Conservation (phyloP, 2,329 filamentous ascomycete species). For the Neurospora crassa region DNA sequence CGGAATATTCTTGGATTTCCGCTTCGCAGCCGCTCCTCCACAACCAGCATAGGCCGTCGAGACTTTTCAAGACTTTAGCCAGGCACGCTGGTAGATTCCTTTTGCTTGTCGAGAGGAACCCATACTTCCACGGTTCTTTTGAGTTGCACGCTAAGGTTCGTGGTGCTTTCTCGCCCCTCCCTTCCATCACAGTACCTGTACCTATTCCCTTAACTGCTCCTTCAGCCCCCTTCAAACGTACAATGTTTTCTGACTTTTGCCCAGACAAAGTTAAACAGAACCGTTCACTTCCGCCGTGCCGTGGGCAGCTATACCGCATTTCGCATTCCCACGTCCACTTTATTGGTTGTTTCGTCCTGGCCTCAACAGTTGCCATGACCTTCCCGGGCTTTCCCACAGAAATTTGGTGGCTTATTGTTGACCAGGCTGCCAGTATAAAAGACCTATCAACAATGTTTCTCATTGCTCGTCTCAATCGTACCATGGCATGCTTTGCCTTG, state of each 20-base stretch:
- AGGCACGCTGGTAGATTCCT: not conserved
- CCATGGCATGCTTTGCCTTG: slow-evolving; percentile 49
- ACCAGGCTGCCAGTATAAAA: slow-evolving; percentile 43
- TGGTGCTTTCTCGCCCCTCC: not conserved
- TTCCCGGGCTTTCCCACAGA: slow-evolving; percentile 39
- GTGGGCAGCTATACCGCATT: not conserved
- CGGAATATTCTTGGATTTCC: too few species aligned
- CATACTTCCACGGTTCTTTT: not conserved
- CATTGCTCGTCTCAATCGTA: slow-evolving; percentile 44
- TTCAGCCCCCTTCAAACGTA: not conserved
- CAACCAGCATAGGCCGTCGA: not conserved
- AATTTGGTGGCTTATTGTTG: slow-evolving; percentile 50
- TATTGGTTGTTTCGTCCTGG: not conserved
- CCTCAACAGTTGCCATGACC: slow-evolving; percentile 1
- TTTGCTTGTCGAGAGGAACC: not conserved
- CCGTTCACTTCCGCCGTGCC: not conserved
- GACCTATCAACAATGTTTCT: slow-evolving; percentile 54
- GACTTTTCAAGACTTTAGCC: not conserved
- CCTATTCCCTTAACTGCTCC: not conserved
- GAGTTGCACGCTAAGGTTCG: not conserved
- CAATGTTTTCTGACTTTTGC: not conserved
- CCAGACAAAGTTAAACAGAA: not conserved
- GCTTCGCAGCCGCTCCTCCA: not conserved
- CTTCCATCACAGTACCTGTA: not conserved
- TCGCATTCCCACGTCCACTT: not conserved